phyloP scores from a whole-genome alignment of 108 stramenopile genomes.

The Schizochytrium sp. region DNA sequence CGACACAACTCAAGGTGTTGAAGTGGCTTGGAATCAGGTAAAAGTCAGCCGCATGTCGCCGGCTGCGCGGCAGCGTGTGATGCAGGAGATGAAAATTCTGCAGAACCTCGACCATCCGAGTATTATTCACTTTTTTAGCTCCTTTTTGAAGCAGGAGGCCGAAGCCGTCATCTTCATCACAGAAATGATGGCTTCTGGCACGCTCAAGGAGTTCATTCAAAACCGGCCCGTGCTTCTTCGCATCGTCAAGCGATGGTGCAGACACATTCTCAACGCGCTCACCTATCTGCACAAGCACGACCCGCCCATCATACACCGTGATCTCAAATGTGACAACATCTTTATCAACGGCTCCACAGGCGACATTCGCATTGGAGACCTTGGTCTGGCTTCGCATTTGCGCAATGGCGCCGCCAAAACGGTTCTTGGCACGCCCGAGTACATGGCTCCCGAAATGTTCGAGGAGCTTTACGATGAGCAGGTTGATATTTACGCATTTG shows the following conservation, averaged over 20 bases:
- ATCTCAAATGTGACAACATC: slow-evolving; percentile 92
- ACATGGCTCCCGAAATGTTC: slow-evolving; percentile 86
- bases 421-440: slow-evolving; percentile 88
- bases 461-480: slow-evolving; percentile 85
- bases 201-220: slow-evolving; percentile 77
- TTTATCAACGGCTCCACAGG: slow-evolving; percentile 95
- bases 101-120: slow-evolving; percentile 41
- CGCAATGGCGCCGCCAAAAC: not conserved
- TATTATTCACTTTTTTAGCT: not conserved
- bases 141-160: not conserved
- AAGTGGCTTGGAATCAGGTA: slow-evolving; percentile 23
- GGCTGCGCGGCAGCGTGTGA: slow-evolving; percentile 48
- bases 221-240: slow-evolving; percentile 92
- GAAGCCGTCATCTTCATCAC: slow-evolving; percentile 75
- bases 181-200: slow-evolving; percentile 86
- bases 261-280: slow-evolving; percentile 87
- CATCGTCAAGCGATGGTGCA: slow-evolving; percentile 87
- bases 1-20: not conserved
- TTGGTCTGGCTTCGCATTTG: slow-evolving; percentile 56
- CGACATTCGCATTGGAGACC: slow-evolving; percentile 90
- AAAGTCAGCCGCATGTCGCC: not conserved
- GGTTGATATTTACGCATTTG: slow-evolving; percentile 95
- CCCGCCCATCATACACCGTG: slow-evolving; percentile 95
- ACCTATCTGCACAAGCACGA: slow-evolving; percentile 90
- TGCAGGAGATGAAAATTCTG: slow-evolving; percentile 86